A percentile compares a stretch with the other conserved stretches of the same genome.
These are phyloP conservation scores for Misopates orontium DNA, from an alignment of 257 asterid species.

Conservation along the genomic window DNA sequence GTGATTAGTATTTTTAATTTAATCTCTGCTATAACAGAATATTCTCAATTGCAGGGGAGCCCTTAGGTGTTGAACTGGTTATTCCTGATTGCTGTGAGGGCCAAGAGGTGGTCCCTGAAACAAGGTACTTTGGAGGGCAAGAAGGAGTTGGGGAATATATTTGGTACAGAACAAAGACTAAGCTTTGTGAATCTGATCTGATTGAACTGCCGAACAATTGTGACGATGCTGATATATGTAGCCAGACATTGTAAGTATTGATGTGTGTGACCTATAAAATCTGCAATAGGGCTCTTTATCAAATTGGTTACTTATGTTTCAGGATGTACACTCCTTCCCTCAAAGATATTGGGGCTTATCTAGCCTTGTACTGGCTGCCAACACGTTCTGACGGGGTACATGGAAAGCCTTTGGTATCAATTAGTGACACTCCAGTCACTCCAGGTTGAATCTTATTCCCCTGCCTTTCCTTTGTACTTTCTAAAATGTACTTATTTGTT, in stretches of 20 bases:
- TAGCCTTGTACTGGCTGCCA: slow-evolving; percentile 85
- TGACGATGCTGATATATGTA: slow-evolving; percentile 53
- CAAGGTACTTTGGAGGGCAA: slow-evolving; percentile 80
- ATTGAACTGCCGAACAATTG: slow-evolving; percentile 47
- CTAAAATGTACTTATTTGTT: neutral
- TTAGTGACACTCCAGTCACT: slow-evolving; percentile 70
- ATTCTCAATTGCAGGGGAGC: slow-evolving; percentile 62
- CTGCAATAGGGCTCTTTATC: neutral
- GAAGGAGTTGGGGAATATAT: slow-evolving; percentile 84
- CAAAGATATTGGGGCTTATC: slow-evolving; percentile 80
- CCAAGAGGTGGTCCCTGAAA: slow-evolving; percentile 65
- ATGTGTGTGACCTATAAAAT: slow-evolving; percentile 1
- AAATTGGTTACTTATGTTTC: slow-evolving; percentile 34
- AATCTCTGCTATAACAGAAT: neutral
- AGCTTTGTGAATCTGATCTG: slow-evolving; percentile 62
- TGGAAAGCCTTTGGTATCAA: slow-evolving; percentile 70
- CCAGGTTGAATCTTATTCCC: slow-evolving; percentile 58
- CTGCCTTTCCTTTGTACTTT: neutral
- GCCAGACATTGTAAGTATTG: slow-evolving; percentile 60
- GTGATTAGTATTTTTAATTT: neutral
- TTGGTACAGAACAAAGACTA: slow-evolving; percentile 76
- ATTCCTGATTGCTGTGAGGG: slow-evolving; percentile 88
- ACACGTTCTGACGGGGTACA: slow-evolving; percentile 69
- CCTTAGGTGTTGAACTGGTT: slow-evolving; percentile 66
- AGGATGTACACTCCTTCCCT: slow-evolving; percentile 75